Base-by-base conservation (phyloP, 176 grass and related monocot species). In the Oryza punctata region DNA sequence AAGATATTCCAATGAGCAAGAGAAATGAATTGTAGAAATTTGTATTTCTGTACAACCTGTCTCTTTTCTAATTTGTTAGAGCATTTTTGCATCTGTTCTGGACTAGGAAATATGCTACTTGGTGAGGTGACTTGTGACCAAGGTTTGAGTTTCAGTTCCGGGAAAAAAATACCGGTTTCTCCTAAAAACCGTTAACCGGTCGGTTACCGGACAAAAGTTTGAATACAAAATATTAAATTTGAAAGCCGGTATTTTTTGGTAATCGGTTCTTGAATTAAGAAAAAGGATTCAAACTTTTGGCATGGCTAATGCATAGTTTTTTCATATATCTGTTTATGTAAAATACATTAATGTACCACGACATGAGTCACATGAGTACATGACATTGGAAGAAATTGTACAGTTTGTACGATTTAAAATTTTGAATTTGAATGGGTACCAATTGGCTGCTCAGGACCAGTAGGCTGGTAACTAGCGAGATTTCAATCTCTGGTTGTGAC, bases 21-120 rank as follows among this genome's bases (percentile, higher is more conserved):
- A 54, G 15, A 61, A 16, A 81, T 81, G 33, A 21, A 25, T 46
- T 7, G 7, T 45, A 66, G 65, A 64, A 43, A 23, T 71, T 41
- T 71, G n/a, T 81, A 72, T 71, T 43, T 61, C 32, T 60, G 79
- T 81, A 71, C 50, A 24, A 10, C 16, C 19, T 82, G 37, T 43
- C 61, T 37, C 0, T 45, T 81, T 60, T 64, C 77, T 86, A 27
- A 3, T 72, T 72, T 79, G 37, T 75, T 70, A 23, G 38, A 79
- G 28, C 3, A 63, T 79, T 75, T 74, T 27, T 26, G 13, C 37
- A 35, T 78, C 10, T 21, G 18, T 84, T 88, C 43, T 60, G 33
- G 37, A 84, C 21, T n/a, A 5, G 18, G 19, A n/a, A 57, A 57
- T 79, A 73, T 79, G 26, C 78, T 26, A 73, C 69, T 25, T 8